A percentile compares a stretch with the other conserved stretches of the same genome.
Conservation (phyloP, 2,329 filamentous ascomycete species). For the Fusarium pseudocircinatum region DNA sequence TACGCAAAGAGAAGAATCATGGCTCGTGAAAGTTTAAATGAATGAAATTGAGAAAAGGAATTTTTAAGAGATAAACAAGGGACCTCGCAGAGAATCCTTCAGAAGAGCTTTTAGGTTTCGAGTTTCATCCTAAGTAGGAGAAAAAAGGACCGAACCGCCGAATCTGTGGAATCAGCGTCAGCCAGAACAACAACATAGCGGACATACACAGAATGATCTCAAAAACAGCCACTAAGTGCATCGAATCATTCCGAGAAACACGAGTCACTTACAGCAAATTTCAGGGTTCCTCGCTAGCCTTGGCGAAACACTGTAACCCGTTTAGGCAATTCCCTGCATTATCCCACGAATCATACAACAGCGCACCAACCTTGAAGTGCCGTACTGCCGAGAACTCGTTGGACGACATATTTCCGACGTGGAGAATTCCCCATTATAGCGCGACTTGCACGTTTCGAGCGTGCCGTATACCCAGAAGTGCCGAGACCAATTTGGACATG, state of each 20-base stretch:
- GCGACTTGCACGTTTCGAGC: neutral
- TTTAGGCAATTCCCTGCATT: neutral
- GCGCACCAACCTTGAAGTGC: neutral
- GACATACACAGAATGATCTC: neutral
- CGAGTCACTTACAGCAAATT: neutral
- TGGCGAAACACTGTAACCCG: neutral
- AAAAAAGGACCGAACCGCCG: no score
- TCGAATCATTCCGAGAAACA: neutral
- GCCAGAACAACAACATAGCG: neutral
- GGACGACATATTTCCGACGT: neutral
- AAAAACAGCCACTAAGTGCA: neutral
- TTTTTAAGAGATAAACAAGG: no score
- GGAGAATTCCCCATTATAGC: neutral
- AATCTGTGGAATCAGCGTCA: no score
- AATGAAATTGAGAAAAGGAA: no score
- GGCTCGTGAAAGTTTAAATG: no score
- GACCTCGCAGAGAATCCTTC: no score
- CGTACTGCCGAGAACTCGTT: neutral
- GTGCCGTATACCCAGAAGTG: neutral
- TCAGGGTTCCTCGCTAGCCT: neutral
- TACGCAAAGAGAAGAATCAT: fast-evolving
- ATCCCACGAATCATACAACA: neutral
- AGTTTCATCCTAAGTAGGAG: neutral
- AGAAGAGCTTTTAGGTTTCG: no score
- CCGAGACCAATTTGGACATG: neutral